phyloP scores from a whole-genome alignment of 495 filamentous ascomycete genomes.

The Cairneyella variabilis region DNA sequence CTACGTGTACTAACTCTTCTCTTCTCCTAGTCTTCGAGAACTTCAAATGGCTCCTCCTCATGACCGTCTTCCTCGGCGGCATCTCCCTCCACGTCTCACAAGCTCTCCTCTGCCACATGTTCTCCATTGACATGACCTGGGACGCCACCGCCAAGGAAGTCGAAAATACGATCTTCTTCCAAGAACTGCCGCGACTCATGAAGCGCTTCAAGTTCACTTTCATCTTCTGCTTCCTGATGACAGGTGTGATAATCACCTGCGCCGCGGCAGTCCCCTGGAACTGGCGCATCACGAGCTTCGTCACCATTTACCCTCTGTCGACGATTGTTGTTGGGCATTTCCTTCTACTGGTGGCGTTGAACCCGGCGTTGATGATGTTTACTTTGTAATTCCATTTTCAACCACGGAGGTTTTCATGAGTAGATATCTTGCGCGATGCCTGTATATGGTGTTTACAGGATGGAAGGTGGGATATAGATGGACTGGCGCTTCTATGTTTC shows the following conservation, averaged over 20 bases:
- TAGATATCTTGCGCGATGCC: no score
- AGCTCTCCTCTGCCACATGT: conserved; percentile 57
- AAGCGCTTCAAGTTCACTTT: conserved; percentile 59
- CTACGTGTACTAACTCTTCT: neutral
- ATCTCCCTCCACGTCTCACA: conserved; percentile 59
- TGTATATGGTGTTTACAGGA: no score
- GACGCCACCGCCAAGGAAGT: conserved; percentile 53
- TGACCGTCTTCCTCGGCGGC: conserved; percentile 61
- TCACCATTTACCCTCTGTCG: conserved; percentile 54
- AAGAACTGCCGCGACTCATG: conserved; percentile 54
- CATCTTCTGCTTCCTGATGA: conserved; percentile 43
- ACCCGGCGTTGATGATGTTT: conserved; percentile 64
- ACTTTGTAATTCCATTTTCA: no score
- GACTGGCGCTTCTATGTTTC: no score
- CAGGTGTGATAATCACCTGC: conserved; percentile 44
- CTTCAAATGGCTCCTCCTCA: conserved; percentile 60
- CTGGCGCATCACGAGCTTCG: conserved; percentile 55
- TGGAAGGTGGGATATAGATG: no score
- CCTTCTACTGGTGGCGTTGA: conserved; percentile 56
- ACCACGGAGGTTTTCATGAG: no score
- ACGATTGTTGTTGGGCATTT: conserved; percentile 53
- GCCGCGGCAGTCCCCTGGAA: conserved; percentile 40
- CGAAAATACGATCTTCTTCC: conserved; percentile 55
- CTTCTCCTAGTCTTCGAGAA: conserved; percentile 47
- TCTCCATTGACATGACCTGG: conserved; percentile 61